Evolutionary conservation across 2,329 filamentous ascomycete genomes (phyloP).

Genomic region (Epichloe uncinata): DNA sequence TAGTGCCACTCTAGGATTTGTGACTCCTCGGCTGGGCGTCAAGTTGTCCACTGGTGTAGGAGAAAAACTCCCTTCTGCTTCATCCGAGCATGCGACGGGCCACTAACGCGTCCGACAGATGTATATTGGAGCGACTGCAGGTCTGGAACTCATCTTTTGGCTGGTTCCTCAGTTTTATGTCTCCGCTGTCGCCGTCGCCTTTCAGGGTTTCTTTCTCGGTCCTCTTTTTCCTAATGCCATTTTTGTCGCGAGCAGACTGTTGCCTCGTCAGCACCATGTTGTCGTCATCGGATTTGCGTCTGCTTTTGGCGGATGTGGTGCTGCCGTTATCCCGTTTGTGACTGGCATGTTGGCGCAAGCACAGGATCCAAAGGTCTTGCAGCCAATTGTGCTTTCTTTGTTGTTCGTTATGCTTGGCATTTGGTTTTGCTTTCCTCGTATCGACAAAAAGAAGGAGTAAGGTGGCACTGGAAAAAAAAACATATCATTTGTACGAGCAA

Average conservation of each 20-base stretch:
- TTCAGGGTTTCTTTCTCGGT: slow-evolving; percentile 63
- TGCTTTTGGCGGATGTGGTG: slow-evolving; percentile 57
- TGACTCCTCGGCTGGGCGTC: slow-evolving; percentile 59
- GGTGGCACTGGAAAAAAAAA: too few species aligned
- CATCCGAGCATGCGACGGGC: neutral
- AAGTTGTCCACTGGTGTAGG: slow-evolving; percentile 39
- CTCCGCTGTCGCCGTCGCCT: slow-evolving; percentile 46
- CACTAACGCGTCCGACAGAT: slow-evolving; percentile 36
- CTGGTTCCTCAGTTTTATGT: slow-evolving; percentile 46
- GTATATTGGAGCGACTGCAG: slow-evolving; percentile 49
- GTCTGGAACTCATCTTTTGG: slow-evolving; percentile 45
- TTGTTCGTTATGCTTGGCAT: slow-evolving; percentile 21
- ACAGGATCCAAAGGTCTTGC: slow-evolving; percentile 34
- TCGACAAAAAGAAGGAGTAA: slow-evolving; percentile 26
- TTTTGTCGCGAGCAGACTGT: slow-evolving; percentile 54
- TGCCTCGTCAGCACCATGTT: slow-evolving; percentile 58
- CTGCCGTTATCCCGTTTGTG: slow-evolving; percentile 44
- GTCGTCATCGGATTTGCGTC: slow-evolving; percentile 61
- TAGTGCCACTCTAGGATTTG: slow-evolving; percentile 52
- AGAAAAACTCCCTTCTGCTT: too few species aligned
- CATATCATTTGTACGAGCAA: too few species aligned
- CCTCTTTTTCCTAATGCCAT: slow-evolving; percentile 61
- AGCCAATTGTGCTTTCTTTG: slow-evolving; percentile 35
- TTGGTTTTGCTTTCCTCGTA: slow-evolving; percentile 25
- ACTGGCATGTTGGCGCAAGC: slow-evolving; percentile 47